phyloP scores from a whole-genome alignment of 2,329 filamentous ascomycete species.

The Ophiostoma piceae region DNA sequence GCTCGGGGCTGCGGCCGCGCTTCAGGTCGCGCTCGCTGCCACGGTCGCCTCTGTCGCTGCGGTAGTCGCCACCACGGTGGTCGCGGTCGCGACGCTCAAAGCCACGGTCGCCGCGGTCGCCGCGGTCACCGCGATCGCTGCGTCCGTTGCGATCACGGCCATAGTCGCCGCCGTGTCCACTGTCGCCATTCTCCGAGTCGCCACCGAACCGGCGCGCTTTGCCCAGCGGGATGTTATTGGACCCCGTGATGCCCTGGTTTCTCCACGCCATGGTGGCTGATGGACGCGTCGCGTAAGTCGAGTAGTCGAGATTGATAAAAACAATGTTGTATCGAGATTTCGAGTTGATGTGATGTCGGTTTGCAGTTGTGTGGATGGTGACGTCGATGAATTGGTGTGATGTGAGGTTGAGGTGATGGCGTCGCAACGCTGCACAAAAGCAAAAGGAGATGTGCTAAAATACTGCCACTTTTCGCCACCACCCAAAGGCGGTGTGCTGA shows the following conservation, averaged over 20 bases:
- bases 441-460: background rate
- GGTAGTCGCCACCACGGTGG: slow-evolving; percentile 40
- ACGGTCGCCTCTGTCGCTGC: slow-evolving; percentile 35
- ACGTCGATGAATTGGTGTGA: background rate
- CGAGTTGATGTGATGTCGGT: background rate
- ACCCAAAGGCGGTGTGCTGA: background rate
- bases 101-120: slow-evolving; percentile 26
- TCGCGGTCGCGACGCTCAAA: slow-evolving; percentile 6
- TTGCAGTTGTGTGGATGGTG: background rate
- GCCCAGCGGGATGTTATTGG: slow-evolving; percentile 94
- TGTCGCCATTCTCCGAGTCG: slow-evolving; percentile 31
- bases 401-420: background rate
- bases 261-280: slow-evolving; percentile 55
- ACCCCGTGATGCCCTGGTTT: slow-evolving; percentile 84
- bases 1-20: slow-evolving; percentile 87
- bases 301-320: background rate
- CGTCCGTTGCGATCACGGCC: slow-evolving; percentile 14
- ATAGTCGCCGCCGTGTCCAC: slow-evolving; percentile 36
- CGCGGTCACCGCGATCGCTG: slow-evolving; percentile 4
- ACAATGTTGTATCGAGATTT: background rate
- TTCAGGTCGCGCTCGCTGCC: slow-evolving; percentile 54
- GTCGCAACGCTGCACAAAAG: background rate
- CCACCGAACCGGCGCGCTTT: slow-evolving; percentile 74
- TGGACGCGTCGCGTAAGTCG: background rate
- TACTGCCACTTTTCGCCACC: slow-evolving; percentile 4